phyloP scores from a whole-genome alignment of 2,329 filamentous ascomycete genomes.

The Colletotrichum sp. region DNA sequence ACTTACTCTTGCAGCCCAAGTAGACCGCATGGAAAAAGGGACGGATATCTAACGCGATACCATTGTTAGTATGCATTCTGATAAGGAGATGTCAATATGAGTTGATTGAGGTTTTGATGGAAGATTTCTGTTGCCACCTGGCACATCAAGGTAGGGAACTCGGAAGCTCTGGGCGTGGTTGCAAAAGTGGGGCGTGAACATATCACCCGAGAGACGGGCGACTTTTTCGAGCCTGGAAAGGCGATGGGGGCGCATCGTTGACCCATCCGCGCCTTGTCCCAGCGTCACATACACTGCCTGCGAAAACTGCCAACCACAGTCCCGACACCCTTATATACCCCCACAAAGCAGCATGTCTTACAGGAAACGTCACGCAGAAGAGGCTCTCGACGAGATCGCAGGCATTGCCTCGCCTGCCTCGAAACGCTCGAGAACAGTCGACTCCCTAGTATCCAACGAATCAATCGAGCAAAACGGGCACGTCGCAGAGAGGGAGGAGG shows the following conservation, averaged over 20 bases:
- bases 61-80: rapidly evolving
- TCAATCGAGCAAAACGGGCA: constrained; percentile 40
- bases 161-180: constrained; percentile 11
- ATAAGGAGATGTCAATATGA: too few relatives aligned
- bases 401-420: constrained; percentile 62
- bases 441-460: constrained; percentile 35
- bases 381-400: constrained; percentile 62
- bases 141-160: background rate
- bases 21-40: rapidly evolving
- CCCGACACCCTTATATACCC: too few relatives aligned
- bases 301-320: background rate
- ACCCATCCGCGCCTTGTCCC: background rate
- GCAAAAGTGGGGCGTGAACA: background rate
- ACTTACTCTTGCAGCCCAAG: too few relatives aligned
- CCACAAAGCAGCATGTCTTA: background rate
- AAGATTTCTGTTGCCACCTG: background rate
- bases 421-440: constrained; percentile 61
- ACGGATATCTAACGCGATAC: rapidly evolving
- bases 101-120: too few relatives aligned
- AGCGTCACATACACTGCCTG: background rate
- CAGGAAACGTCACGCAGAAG: constrained; percentile 62
- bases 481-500: constrained; percentile 23
- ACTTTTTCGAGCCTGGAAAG: constrained; percentile 13
- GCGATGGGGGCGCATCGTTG: background rate
- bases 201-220: background rate